These are phyloP conservation scores for Forsythia viridissima DNA, from an alignment of 257 asterid genomes.

Conservation along the genomic window DNA sequence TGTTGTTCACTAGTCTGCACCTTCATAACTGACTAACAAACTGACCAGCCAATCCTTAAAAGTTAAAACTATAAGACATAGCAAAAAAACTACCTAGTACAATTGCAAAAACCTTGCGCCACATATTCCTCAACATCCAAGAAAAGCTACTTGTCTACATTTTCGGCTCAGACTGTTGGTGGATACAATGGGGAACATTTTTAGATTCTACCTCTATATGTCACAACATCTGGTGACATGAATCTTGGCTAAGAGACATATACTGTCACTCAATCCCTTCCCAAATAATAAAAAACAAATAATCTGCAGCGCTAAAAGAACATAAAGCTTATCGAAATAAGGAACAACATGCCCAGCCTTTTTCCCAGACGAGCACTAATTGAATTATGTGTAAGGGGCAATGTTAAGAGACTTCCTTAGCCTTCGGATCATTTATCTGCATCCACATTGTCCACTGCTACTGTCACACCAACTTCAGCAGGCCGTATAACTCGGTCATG, in stretches of 20 bases:
- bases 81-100: no score
- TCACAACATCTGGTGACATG: neutral
- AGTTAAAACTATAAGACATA: no score
- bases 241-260: neutral
- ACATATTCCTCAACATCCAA: neutral
- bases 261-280: neutral
- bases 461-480: conserved; percentile 90
- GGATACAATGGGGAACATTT: neutral
- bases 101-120: no score
- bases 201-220: neutral
- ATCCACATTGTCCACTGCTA: conserved; percentile 34
- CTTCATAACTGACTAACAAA: no score
- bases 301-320: neutral
- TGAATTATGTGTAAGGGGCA: neutral
- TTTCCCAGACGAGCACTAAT: neutral
- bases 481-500: conserved; percentile 84
- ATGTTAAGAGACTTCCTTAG: conserved; percentile 10
- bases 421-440: conserved; percentile 35
- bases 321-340: neutral
- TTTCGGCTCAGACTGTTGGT: neutral
- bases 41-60: no score
- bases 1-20: no score
- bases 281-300: neutral
- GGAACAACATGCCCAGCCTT: neutral
- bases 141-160: neutral